Evolutionary conservation across 192 early-diverging fungal genomes (phyloP).

Genomic region (Lunasporangiospora selenospora): DNA sequence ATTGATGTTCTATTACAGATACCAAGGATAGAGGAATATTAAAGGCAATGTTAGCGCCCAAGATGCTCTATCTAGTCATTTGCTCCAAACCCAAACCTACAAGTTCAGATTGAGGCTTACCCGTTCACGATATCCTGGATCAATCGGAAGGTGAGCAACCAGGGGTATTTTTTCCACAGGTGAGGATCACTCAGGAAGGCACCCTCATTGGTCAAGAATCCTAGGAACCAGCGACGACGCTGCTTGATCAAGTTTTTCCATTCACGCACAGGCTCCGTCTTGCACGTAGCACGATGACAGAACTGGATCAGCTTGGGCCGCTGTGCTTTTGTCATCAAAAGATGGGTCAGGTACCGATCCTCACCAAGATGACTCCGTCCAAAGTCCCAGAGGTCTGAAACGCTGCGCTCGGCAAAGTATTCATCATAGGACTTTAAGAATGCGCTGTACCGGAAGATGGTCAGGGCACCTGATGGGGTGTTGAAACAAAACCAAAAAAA

Average conservation of each 20-base stretch:
- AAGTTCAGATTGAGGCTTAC: too few species aligned
- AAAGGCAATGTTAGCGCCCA: too few species aligned
- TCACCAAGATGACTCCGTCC: constrained; percentile 53
- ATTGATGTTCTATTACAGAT: constrained; percentile 27
- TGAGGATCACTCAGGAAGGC: constrained; percentile 43
- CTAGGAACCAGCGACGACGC: constrained; percentile 55
- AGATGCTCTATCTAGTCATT: too few species aligned
- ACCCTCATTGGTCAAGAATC: constrained; percentile 51
- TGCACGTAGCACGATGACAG: constrained; percentile 46
- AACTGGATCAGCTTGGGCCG: constrained; percentile 45
- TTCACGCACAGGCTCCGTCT: constrained; percentile 50
- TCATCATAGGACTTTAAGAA: constrained; percentile 48
- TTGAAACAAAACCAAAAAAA: too few species aligned
- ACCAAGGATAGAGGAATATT: too few species aligned
- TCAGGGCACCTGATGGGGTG: constrained; percentile 12
- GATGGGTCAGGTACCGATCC: constrained; percentile 58
- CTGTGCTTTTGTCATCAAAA: constrained; percentile 47
- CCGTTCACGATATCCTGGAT: constrained; percentile 18
- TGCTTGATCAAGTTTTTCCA: constrained; percentile 52
- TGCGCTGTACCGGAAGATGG: constrained; percentile 17
- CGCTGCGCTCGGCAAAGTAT: constrained; percentile 46
- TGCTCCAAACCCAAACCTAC: too few species aligned
- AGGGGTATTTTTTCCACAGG: constrained; percentile 37
- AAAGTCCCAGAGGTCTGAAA: constrained; percentile 51
- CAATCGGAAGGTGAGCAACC: constrained; percentile 12